Evolutionary conservation across 2,329 filamentous ascomycete species (phyloP), one percentile per base, ranked within the genome.

Genomic region (Exophiala alcalophila): DNA sequence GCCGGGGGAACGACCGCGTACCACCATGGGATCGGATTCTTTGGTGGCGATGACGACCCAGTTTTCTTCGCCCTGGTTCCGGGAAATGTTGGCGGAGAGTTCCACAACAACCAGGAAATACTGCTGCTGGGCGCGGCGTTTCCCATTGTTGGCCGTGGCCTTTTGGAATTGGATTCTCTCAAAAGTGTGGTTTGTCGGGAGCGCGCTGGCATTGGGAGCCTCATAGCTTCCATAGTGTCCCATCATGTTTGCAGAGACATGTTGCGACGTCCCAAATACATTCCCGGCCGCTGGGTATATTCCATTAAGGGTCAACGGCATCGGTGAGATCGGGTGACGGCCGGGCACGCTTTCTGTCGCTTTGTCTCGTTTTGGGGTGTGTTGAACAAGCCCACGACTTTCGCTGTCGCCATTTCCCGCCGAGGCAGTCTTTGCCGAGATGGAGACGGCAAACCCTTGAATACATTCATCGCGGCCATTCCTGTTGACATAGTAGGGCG

Each of bases 101-200:
- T 94, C 88, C 3, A 94, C 83, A 31, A 94, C 78, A n/a, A 96
- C 73, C 57, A 92, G 86, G 59, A 94, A 95, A 63, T 89, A 94
- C 57, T 95, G 90, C 60, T 96, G 89, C 12, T 89, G 87, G 1
- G 89, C 89, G 43, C 90, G 76, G 54, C 90, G 77, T 64, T 94
- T 94, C 32, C 89, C 89, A 55, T 96, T 96, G 68, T 95, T 96
- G 16, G 88, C 87, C 0, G 89, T 95, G 1, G 90, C 89, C 53
- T 87, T 86, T 63, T 94, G 94, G 75, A 95, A 96, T 57, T 95
- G 89, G 37, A 95, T 92, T 8, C 90, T 81, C 61, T 95, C 89
- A 60, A 94, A 96, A 0, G 73, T 77, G 44, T 82, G 76, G n/a
- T 72, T 70, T 5, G 63, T 65, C 1, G 67, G 67, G 31, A 45